Evolutionary conservation across 768 basidiomycete species (phyloP), one percentile per base, ranked within the genome.

Genomic region (Kwoniella dendrophila): DNA sequence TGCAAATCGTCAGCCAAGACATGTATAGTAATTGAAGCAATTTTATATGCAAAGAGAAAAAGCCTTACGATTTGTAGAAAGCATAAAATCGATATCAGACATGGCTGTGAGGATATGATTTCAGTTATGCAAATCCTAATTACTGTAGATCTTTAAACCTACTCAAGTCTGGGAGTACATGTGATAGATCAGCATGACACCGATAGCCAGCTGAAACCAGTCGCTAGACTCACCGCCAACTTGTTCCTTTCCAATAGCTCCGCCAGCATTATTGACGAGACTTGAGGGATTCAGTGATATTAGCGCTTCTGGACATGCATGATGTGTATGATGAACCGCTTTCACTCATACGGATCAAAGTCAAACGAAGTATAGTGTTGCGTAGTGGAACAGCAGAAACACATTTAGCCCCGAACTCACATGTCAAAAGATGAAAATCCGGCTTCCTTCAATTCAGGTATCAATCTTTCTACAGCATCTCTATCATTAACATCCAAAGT

Each of bases 171-270:
- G 36, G 8, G 36, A 38, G 8, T 8, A 8, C 8, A 8, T 8
- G 22, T 22, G 44, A 6, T 6, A n/a, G 14, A 20, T 41, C 33
- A 40, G 24, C 33, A 20, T n/a, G 43, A 56, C 47, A 34, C 62
- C 56, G 41, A 51, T 56, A 12, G 57, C 50, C 20, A 12, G 10
- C n/a, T n/a, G n/a, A n/a, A n/a, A n/a, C n/a, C n/a, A n/a, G n/a
- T 47, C 11, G 16, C 24, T 26, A 20, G 30, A 58, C 69, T 58
- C 20, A 73, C 69, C 85, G 2, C 95, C 96, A 33, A 97, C 86
- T 43, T 85, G 86, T 62, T 97, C 96, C 14, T 87, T 80, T 8
- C 96, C 95, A 34, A 87, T 83, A 26, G 96, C 95, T 68, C 87
- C 91, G 24, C 96, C 95, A 33, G 95, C 93, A 67, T 88, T 88